Evolutionary conservation across 768 basidiomycete species (phyloP).

Genomic region (Xerocomellus chrysenteron): DNA sequence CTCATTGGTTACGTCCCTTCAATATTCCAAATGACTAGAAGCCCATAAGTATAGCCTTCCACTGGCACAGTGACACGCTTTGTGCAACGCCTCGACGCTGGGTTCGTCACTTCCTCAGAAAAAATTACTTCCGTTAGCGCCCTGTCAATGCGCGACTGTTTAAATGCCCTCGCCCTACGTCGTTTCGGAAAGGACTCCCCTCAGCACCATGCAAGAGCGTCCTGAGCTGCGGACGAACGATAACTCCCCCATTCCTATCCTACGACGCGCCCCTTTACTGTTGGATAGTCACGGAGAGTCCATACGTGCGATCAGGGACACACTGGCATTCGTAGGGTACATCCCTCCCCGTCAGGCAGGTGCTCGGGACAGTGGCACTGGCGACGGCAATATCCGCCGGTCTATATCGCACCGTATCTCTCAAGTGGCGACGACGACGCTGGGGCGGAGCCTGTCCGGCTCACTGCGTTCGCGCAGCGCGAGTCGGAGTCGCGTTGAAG

Average conservation of each 20-base stretch:
- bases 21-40: too few species aligned
- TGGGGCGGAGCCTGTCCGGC: conserved; percentile 32
- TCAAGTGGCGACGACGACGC: conserved; percentile 28
- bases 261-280: conserved; percentile 41
- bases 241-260: conserved; percentile 18
- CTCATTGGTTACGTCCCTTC: too few species aligned
- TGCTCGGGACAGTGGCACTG: background rate
- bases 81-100: background rate
- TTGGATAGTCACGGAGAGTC: conserved; percentile 32
- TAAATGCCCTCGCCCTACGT: background rate
- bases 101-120: background rate
- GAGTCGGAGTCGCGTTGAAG: background rate
- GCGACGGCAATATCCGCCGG: conserved; percentile 22
- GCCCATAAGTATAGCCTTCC: too few species aligned
- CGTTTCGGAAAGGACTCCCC: background rate
- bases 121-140: background rate
- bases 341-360: background rate
- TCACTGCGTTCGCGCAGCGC: conserved; percentile 17
- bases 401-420: conserved; percentile 39
- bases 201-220: conserved; percentile 12
- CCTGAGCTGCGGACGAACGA: background rate
- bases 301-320: conserved; percentile 5
- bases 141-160: background rate
- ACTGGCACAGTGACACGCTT: background rate
- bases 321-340: conserved; percentile 1